A percentile compares a stretch with the other conserved stretches of the same genome.
Conservation (phyloP, 768 basidiomycete genomes). For the Auricularia auricula-judae region DNA sequence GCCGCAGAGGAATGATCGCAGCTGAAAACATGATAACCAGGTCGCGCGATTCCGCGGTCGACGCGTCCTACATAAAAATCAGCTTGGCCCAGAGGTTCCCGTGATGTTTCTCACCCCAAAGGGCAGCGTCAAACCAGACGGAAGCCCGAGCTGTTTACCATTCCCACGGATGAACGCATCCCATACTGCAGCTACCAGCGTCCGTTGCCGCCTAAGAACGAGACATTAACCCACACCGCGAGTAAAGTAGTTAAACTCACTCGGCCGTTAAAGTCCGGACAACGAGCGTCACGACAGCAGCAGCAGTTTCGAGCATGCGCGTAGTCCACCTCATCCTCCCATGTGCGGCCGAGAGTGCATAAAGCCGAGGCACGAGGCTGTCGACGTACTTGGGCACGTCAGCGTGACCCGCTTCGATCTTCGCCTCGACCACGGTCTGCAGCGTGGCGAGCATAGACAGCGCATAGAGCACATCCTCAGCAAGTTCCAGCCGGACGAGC, state of each 20-base stretch:
- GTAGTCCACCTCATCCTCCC: constrained; percentile 23
- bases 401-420: constrained; percentile 37
- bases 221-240: constrained; percentile 1
- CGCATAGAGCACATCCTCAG: constrained; percentile 71
- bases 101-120: constrained; percentile 31
- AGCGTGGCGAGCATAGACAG: constrained; percentile 73
- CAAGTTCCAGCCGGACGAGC: constrained; percentile 60
- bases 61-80: constrained; percentile 25
- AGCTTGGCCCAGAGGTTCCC: constrained; percentile 8
- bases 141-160: constrained; percentile 36
- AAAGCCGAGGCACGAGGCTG: constrained; percentile 58
- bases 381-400: constrained; percentile 81
- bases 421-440: constrained; percentile 43
- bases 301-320: constrained; percentile 50
- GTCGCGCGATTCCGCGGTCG: constrained; percentile 43
- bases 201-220: constrained; percentile 48
- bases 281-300: constrained; percentile 55
- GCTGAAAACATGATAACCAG: constrained; percentile 58
- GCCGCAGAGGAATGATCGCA: constrained; percentile 49
- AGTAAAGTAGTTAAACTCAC: constrained; percentile 36
- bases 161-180: constrained; percentile 46
- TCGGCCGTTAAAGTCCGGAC: constrained; percentile 48
- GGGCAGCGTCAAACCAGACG: constrained; percentile 33
- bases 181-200: constrained; percentile 39
- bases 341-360: constrained; percentile 22